Evolutionary conservation across 495 filamentous ascomycete species (phyloP).

Genomic region (Annulohypoxylon nitens): DNA sequence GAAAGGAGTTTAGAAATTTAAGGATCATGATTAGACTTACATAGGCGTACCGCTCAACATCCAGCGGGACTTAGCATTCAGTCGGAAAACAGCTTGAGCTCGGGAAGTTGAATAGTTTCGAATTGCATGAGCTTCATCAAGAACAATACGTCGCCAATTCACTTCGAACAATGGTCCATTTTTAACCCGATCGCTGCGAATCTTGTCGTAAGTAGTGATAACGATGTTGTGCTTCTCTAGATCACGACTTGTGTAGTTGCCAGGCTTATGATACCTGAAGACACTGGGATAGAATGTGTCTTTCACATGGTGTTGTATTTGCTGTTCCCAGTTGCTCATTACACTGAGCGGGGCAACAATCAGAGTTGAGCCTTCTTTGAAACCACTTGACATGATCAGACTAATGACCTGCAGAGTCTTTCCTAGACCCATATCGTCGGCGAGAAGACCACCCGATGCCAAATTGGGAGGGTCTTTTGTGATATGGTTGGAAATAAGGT

Average conservation of each 20-base stretch:
- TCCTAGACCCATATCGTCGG: constrained; percentile 95
- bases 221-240: constrained; percentile 77
- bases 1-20: not conserved
- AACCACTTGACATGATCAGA: constrained; percentile 73
- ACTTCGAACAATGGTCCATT: constrained; percentile 70
- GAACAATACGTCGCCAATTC: constrained; percentile 83
- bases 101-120: constrained; percentile 81
- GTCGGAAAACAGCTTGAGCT: constrained; percentile 72
- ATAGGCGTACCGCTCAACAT: constrained; percentile 86
- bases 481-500: constrained; percentile 82
- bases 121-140: constrained; percentile 91
- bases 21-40: constrained; percentile 46
- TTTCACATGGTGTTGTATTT: constrained; percentile 80
- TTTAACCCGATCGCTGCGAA: constrained; percentile 57
- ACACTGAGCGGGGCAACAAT: constrained; percentile 88
- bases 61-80: constrained; percentile 83
- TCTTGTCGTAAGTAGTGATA: constrained; percentile 83
- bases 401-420: constrained; percentile 93
- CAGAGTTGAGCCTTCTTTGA: constrained; percentile 71
- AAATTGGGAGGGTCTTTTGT: constrained; percentile 68
- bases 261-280: constrained; percentile 81
- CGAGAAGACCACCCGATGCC: constrained; percentile 85
- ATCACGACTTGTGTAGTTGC: constrained; percentile 65
- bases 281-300: constrained; percentile 71
- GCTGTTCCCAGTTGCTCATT: constrained; percentile 93